phyloP scores from a whole-genome alignment of 164 flowering plant species.

The Paratinospora sagittata region DNA sequence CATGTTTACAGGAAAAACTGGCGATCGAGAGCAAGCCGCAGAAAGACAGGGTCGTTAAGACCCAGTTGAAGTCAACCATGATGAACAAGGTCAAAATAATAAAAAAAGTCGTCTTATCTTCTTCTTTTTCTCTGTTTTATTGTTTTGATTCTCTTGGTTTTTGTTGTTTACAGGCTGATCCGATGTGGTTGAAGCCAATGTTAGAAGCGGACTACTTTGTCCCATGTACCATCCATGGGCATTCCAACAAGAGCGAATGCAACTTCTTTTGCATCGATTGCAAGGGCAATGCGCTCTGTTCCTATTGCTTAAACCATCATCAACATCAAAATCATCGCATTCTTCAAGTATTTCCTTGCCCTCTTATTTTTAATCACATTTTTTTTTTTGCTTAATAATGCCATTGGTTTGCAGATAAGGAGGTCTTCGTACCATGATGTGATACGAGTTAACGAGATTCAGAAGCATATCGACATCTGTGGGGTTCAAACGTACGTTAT shows the following conservation, averaged over 20 bases:
- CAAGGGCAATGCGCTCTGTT: slow-evolving; percentile 47
- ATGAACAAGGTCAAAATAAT: neutral
- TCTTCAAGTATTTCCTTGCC: slow-evolving; percentile 39
- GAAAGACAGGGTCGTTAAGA: neutral
- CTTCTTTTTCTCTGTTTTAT: neutral
- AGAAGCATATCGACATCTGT: slow-evolving; percentile 53
- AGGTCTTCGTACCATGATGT: slow-evolving; percentile 80
- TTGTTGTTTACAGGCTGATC: slow-evolving; percentile 31
- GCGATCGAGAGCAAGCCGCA: neutral
- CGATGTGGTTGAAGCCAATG: slow-evolving; percentile 57
- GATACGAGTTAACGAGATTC: slow-evolving; percentile 69
- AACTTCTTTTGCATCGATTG: slow-evolving; percentile 67
- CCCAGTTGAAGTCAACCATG: neutral
- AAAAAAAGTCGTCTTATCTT: neutral
- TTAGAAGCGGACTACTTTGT: slow-evolving; percentile 41
- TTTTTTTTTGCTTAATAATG: neutral
- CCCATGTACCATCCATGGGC: slow-evolving; percentile 43
- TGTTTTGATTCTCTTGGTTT: neutral
- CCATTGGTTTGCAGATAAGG: slow-evolving; percentile 60
- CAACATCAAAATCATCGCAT: slow-evolving; percentile 48
- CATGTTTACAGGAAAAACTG: too few relatives aligned
- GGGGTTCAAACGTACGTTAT: slow-evolving; percentile 67
- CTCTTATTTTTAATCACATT: neutral
- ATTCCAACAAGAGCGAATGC: slow-evolving; percentile 57
- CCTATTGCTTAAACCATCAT: slow-evolving; percentile 52